A percentile compares a stretch with the other conserved stretches of the same genome.
Evolutionary conservation across 805 yeast genomes (phyloP).

Genomic region (Suhomyces faveliae): DNA sequence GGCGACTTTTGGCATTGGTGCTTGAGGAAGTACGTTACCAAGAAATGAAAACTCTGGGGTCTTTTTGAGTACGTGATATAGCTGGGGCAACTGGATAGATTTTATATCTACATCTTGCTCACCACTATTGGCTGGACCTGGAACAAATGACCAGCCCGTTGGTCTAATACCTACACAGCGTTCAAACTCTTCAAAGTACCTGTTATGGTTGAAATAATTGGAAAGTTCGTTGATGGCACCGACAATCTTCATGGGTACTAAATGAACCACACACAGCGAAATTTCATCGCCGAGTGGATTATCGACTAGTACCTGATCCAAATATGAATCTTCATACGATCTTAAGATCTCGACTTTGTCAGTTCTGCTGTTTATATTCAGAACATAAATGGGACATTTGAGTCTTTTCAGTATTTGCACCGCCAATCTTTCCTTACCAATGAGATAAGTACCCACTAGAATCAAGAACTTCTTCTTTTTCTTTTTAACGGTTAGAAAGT

Average conservation of each 20-base stretch:
- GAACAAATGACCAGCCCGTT: constrained; percentile 81
- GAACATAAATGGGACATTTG: constrained; percentile 54
- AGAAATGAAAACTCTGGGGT: constrained; percentile 22
- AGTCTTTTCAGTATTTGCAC: constrained; percentile 55
- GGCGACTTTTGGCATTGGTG: constrained; percentile 12
- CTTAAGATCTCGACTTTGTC: constrained; percentile 42
- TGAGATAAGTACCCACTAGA: constrained; percentile 83
- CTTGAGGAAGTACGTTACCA: constrained; percentile 34
- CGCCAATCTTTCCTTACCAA: constrained; percentile 90
- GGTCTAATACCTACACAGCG: constrained; percentile 75
- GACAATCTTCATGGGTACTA: constrained; percentile 65
- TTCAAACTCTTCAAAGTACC: constrained; percentile 47
- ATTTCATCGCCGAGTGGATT: constrained; percentile 42
- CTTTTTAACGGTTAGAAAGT: constrained; percentile 19
- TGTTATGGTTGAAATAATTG: constrained; percentile 48
- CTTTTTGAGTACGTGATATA: constrained; percentile 15
- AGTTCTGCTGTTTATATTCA: constrained; percentile 44
- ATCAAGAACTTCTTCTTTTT: constrained; percentile 48
- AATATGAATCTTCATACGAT: constrained; percentile 45
- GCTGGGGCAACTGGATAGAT: constrained; percentile 1
- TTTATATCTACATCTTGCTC: constrained; percentile 4
- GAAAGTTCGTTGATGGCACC: constrained; percentile 45
- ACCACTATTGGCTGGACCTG: constrained; percentile 12
- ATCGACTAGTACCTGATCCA: constrained; percentile 27
- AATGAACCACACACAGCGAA: constrained; percentile 53